Evolutionary conservation across 1,284 basidiomycete species (phyloP).

Genomic region (Trichosporon sp.): DNA sequence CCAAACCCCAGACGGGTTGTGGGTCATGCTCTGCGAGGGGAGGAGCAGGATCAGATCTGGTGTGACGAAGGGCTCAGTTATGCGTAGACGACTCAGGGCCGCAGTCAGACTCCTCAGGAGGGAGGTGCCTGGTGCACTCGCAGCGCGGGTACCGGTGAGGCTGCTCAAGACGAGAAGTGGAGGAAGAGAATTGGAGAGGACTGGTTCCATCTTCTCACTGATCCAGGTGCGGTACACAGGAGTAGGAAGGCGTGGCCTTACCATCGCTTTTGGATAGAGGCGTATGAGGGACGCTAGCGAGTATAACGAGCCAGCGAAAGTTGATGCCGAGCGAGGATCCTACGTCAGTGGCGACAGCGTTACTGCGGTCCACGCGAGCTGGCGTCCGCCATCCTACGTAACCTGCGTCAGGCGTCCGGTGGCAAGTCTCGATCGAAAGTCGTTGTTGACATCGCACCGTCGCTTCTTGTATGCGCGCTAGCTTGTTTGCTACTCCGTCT

Average conservation of each 20-base stretch:
- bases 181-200: not conserved
- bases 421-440: too few relatives aligned
- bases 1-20: too few relatives aligned
- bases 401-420: too few relatives aligned
- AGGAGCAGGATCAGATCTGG: not conserved
- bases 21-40: too few relatives aligned
- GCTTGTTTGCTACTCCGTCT: too few relatives aligned
- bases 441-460: too few relatives aligned
- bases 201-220: not conserved
- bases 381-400: too few relatives aligned
- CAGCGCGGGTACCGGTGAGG: not conserved
- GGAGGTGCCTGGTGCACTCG: not conserved
- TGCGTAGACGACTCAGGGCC: not conserved
- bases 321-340: too few relatives aligned
- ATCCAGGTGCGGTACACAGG: not conserved
- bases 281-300: not conserved
- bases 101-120: not conserved
- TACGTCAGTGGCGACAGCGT: too few relatives aligned
- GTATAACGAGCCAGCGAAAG: too few relatives aligned
- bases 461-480: too few relatives aligned
- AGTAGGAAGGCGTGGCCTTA: not conserved
- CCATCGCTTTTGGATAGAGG: not conserved
- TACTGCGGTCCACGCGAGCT: too few relatives aligned
- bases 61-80: not conserved
- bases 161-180: not conserved